These are phyloP conservation scores for Penicillium soppii DNA, from an alignment of 495 filamentous ascomycete genomes.

Conservation along the genomic window DNA sequence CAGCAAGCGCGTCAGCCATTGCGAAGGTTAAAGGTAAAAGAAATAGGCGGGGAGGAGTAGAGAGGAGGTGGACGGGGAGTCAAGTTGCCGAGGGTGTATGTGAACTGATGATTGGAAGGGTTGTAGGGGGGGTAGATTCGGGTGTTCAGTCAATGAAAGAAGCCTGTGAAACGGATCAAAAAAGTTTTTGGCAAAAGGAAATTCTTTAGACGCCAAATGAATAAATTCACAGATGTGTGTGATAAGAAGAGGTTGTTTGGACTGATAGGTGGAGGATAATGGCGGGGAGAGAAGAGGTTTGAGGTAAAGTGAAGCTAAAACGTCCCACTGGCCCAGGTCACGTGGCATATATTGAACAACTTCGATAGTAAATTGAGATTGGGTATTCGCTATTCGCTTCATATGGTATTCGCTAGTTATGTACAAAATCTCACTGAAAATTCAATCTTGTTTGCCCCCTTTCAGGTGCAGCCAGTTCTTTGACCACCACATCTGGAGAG, in stretches of 20 bases:
- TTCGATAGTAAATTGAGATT: not conserved
- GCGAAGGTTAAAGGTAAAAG: conserved; percentile 22
- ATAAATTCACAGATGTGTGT: not conserved
- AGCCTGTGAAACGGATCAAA: conserved; percentile 1
- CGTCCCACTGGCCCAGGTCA: conserved; percentile 1
- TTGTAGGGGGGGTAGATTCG: not conserved
- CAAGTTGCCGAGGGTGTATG: not conserved
- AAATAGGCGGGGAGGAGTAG: conserved; percentile 1
- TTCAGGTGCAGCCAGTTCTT: conserved; percentile 71
- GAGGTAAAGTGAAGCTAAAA: conserved; percentile 5
- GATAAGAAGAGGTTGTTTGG: not conserved
- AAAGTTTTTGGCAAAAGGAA: not conserved
- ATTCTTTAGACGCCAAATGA: not conserved
- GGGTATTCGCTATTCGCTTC: too few species aligned
- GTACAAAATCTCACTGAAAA: conserved; percentile 16
- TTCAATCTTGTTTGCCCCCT: conserved; percentile 44
- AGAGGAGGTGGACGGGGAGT: not conserved
- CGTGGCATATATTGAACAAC: not conserved
- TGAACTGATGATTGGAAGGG: not conserved
- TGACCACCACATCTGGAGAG: conserved; percentile 78
- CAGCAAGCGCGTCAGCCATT: conserved; percentile 62
- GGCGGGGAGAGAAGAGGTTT: conserved; percentile 10
- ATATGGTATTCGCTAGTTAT: conserved; percentile 2
- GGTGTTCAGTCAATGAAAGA: not conserved
- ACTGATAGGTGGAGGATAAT: conserved; percentile 1